Base-by-base conservation (phyloP, 352 stramenopile genomes). In the Globisporangium ultimum region DNA sequence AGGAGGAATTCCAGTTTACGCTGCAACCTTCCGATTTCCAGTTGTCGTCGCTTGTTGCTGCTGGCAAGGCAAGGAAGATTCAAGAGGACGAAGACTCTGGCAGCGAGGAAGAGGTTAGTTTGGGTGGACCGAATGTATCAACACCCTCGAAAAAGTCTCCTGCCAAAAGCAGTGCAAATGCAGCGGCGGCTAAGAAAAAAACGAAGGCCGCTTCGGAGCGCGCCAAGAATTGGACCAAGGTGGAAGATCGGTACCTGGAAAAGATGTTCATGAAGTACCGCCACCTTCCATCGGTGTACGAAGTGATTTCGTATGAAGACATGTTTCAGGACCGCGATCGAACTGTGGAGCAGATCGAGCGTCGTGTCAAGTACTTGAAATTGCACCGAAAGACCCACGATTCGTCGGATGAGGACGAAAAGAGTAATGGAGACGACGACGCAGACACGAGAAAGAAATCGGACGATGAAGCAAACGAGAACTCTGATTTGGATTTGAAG, bases 291-390 rank as follows among this genome's bases (percentile, higher is more conserved):
- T 92, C 80, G 0, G 86, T 91, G 20, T 93, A 91, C 57, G 86
- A 95, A 53, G 84, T 93, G 22, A 88, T 95, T 62, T 92, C 84
- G 58, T 93, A 93, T 55, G 86, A 95, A 71, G 86, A 95, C 48
- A 93, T 95, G 84, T 93, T 95, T 48, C 86, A 95, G 62, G 86
- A 95, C 41, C 80, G 83, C 32, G 82, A 95, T 24, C 80, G 86
- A 49, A 93, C 86, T 0, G 60, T 84, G 7, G 80, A 93, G 53
- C 86, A 95, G 62, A 95, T 95, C 32, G 79, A 93, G 56, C 84
- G 83, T 9, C 86, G 86, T 49, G 82, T 93, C 9, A 92, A 93
- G 52, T 86, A 81, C 58, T 64, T 95, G 40, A 91, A 91, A 58
- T 66, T 94, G 34, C 79, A 92, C 46, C 72, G 75, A n/a, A 74